Evolutionary conservation across 768 basidiomycete genomes (phyloP), one percentile per base, ranked within the genome.

Genomic region (Collybia nuda): DNA sequence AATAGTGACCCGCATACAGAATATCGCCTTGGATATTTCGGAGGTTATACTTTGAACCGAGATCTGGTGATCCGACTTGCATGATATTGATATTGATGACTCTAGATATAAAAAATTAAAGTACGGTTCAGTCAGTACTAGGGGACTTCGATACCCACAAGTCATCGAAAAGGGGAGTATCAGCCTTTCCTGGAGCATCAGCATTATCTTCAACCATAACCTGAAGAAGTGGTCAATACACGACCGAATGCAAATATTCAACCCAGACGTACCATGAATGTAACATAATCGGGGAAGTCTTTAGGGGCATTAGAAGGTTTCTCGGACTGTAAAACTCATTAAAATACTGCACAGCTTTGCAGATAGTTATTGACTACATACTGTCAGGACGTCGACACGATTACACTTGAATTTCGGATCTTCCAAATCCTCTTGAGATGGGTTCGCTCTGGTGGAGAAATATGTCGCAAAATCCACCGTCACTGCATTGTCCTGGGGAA

Each of bases 11-110:
- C 28, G 11, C 56, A 5, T 50, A 57, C 56, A 57, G 37, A 29
- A 57, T 54, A 51, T 57, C 56, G 19, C 56, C 56, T 23, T 57
- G 56, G 29, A 57, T 57, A 38, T 57, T 57, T 19, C 23, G 14
- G 2, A 57, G 45, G 39, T 57, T 50, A 44, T 52, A 52, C 12
- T 7, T 26, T n/a, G 54, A 43, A 42, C 17, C 18, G 36, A 37
- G 29, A n/a, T n/a, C n/a, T 17, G 29, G 38, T 18, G 15, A 21
- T 21, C 35, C 22, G 15, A 26, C 40, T 38, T 55, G 36, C 23
- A 50, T 52, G 47, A 26, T n/a, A 32, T 49, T 43, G 23, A 54
- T 44, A 11, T 44, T 49, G 32, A 44, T 46, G 26, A 55, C 48
- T 37, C 53, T 54, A 14, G 37, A 12, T 29, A 38, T 21, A 5